A percentile compares a stretch with the other conserved stretches of the same genome.
Conservation (phyloP, 2,329 filamentous ascomycete species). For the Salinomyces thailandicus region DNA sequence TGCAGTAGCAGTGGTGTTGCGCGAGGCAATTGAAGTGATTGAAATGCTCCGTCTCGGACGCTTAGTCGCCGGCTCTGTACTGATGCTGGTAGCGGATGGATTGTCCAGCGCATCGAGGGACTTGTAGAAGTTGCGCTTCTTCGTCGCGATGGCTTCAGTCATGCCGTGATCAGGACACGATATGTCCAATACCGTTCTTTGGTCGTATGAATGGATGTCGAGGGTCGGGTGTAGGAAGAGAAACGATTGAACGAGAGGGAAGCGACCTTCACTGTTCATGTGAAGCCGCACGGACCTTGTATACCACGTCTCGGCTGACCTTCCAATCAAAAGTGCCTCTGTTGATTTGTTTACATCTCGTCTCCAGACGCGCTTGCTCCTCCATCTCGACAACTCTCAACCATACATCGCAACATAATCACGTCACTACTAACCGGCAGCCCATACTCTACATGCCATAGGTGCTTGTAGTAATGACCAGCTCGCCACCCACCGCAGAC, state of each 20-base stretch:
- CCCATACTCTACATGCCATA: neutral
- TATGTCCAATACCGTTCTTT: neutral
- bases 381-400: neutral
- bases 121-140: constrained; percentile 75
- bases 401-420: neutral
- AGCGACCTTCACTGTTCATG: too few species aligned
- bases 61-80: constrained; percentile 28
- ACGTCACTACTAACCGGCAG: neutral
- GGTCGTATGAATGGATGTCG: too few species aligned
- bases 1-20: constrained; percentile 13
- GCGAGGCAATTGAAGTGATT: constrained; percentile 13
- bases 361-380: constrained; percentile 1
- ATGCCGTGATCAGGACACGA: constrained; percentile 13
- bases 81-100: constrained; percentile 32
- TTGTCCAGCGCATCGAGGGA: constrained; percentile 51
- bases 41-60: constrained; percentile 23
- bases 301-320: too few species aligned
- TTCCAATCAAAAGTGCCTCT: neutral
- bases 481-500: constrained; percentile 7
- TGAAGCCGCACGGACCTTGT: too few species aligned
- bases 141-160: constrained; percentile 54
- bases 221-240: too few species aligned
- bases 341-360: constrained; percentile 1
- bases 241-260: too few species aligned
- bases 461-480: constrained; percentile 1